Conservation (phyloP, 2,329 filamentous ascomycete genomes). For the Stemphylium vesicarium region DNA sequence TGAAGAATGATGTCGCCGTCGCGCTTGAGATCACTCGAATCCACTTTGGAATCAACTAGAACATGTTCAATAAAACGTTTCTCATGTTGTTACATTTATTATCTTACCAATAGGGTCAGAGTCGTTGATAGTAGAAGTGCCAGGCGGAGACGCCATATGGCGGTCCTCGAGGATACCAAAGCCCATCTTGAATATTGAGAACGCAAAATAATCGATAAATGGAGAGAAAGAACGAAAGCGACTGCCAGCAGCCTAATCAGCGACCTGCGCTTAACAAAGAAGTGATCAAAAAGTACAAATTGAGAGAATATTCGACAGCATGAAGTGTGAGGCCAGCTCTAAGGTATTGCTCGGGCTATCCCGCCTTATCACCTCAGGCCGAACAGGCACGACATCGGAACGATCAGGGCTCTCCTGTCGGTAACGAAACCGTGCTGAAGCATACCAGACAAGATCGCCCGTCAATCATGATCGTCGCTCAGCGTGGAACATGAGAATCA, state of each 20-base stretch:
- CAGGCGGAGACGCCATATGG: slow-evolving; percentile 40
- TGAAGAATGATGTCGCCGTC: slow-evolving; percentile 77
- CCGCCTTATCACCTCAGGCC: slow-evolving; percentile 10
- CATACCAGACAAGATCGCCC: slow-evolving; percentile 1
- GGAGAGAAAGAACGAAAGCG: slow-evolving; percentile 2
- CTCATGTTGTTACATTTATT: not conserved
- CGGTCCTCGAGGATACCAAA: slow-evolving; percentile 40
- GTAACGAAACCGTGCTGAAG: slow-evolving; percentile 20
- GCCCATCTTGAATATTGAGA: slow-evolving; percentile 30
- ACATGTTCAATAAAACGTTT: not conserved
- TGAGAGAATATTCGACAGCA: not conserved
- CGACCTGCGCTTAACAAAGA: not conserved
- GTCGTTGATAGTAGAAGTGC: slow-evolving; percentile 38
- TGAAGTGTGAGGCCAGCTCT: slow-evolving; percentile 13
- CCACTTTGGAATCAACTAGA: slow-evolving; percentile 22
- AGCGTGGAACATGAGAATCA: not conserved
- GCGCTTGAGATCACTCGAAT: slow-evolving; percentile 44
- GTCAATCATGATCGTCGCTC: not conserved
- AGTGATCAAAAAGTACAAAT: not conserved
- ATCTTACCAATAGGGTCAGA: slow-evolving; percentile 11
- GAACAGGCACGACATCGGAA: not conserved
- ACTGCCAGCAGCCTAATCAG: slow-evolving; percentile 36
- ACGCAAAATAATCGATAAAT: not conserved
- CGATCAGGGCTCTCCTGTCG: slow-evolving; percentile 5
- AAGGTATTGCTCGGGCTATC: not conserved